These are phyloP conservation scores for Tuber calosporum DNA, from an alignment of 495 filamentous ascomycete species.

Conservation along the genomic window DNA sequence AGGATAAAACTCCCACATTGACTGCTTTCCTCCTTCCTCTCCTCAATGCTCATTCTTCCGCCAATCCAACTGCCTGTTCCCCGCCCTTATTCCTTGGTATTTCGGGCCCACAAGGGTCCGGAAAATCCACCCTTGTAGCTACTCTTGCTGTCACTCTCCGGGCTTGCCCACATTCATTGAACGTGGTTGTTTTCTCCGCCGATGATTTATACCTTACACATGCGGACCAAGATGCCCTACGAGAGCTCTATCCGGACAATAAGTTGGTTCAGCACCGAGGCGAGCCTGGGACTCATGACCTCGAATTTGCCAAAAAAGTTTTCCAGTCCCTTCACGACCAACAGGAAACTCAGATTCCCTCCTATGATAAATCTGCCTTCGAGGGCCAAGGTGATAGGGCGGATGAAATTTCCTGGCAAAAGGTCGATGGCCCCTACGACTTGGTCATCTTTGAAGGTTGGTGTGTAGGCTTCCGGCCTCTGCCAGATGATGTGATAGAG, in stretches of 20 bases:
- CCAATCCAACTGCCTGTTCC: constrained; percentile 40
- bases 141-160: constrained; percentile 60
- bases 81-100: constrained; percentile 56
- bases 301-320: constrained; percentile 55
- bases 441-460: constrained; percentile 86
- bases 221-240: constrained; percentile 62
- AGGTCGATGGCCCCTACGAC: constrained; percentile 54
- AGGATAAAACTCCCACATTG: constrained; percentile 83
- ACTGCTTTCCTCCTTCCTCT: constrained; percentile 73
- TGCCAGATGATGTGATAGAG: constrained; percentile 52
- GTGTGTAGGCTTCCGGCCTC: constrained; percentile 76
- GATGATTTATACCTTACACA: constrained; percentile 86
- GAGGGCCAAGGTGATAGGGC: constrained; percentile 71
- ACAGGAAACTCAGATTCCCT: constrained; percentile 50
- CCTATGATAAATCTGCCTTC: constrained; percentile 76
- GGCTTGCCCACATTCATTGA: constrained; percentile 58
- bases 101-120: constrained; percentile 73
- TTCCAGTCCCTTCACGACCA: constrained; percentile 55
- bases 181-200: constrained; percentile 72
- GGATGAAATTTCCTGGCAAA: constrained; percentile 54
- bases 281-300: constrained; percentile 79
- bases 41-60: constrained; percentile 49
- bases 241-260: constrained; percentile 59
- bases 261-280: constrained; percentile 73
- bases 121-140: constrained; percentile 81